Evolutionary conservation across 2,329 filamentous ascomycete genomes (phyloP).

Genomic region (Diplodia mutila): DNA sequence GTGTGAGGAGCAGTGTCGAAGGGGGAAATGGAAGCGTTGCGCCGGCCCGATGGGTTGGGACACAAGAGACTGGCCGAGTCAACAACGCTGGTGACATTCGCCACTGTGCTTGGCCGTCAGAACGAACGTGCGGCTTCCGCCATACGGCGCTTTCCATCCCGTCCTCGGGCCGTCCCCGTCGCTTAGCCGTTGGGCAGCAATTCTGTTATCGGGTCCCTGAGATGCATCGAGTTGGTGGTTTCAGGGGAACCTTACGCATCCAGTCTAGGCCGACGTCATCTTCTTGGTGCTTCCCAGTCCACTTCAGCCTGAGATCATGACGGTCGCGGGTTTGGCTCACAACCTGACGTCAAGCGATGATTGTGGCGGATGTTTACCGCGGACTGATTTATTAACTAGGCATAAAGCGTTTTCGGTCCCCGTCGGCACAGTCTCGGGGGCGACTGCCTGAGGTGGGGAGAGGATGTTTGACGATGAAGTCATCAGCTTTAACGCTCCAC

Average conservation of each 20-base stretch:
- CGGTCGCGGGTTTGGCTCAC: too few species aligned
- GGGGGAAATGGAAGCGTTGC: neutral
- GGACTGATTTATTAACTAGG: neutral
- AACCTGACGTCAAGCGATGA: neutral
- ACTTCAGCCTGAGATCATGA: neutral
- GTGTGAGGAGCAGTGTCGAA: neutral
- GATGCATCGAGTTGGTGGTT: neutral
- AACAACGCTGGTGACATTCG: constrained; percentile 4
- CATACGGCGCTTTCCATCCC: neutral
- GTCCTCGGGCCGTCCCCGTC: constrained; percentile 10
- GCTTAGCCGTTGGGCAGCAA: constrained; percentile 19
- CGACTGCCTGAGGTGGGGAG: neutral
- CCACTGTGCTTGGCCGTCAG: constrained; percentile 2
- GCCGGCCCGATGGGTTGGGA: neutral
- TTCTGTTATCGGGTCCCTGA: neutral
- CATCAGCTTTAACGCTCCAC: constrained; percentile 1
- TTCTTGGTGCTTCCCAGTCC: neutral
- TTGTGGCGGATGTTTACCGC: neutral
- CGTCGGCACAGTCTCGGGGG: constrained; percentile 15
- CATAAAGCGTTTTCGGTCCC: neutral
- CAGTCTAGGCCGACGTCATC: constrained; percentile 5
- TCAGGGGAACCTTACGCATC: neutral
- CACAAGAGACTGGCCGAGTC: neutral
- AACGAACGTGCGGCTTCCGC: constrained; percentile 1
- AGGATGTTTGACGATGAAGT: neutral